A percentile compares a stretch with the other conserved stretches of the same genome.
Evolutionary conservation across 352 stramenopile species (phyloP).

Genomic region (Phytophthora podocarpi): DNA sequence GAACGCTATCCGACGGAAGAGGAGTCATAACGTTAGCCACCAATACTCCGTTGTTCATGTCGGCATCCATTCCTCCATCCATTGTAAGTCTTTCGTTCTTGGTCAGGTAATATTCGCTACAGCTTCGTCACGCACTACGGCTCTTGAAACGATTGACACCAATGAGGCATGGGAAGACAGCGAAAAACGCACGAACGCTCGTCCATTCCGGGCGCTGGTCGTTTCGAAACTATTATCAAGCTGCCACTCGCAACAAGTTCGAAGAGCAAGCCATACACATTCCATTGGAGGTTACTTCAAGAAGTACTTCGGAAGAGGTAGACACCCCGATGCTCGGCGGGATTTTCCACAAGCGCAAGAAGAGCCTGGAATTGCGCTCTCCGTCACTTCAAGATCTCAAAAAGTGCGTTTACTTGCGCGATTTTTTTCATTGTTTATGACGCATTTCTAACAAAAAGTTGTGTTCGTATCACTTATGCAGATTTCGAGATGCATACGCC

Average conservation of each 20-base stretch:
- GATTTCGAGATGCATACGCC: conserved; percentile 75
- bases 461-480: conserved; percentile 14
- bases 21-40: no score
- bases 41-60: conserved; percentile 17
- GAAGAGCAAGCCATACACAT: not conserved
- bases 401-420: conserved; percentile 32
- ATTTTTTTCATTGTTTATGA: not conserved
- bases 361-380: conserved; percentile 74
- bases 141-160: not conserved
- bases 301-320: not conserved
- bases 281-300: conserved; percentile 5
- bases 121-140: conserved; percentile 4
- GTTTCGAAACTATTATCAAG: conserved; percentile 41
- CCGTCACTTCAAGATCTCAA: conserved; percentile 83
- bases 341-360: conserved; percentile 85
- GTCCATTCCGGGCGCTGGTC: conserved; percentile 17
- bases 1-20: not conserved
- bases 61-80: conserved; percentile 1
- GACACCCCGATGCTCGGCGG: conserved; percentile 55
- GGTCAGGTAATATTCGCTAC: conserved; percentile 1
- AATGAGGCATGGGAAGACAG: conserved; percentile 3
- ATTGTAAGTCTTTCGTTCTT: not conserved
- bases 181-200: conserved; percentile 10
- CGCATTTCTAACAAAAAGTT: not conserved
- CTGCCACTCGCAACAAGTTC: not conserved